Evolutionary conservation across 2,329 filamentous ascomycete genomes (phyloP).

Genomic region (Tolypocladium ophioglossoides): DNA sequence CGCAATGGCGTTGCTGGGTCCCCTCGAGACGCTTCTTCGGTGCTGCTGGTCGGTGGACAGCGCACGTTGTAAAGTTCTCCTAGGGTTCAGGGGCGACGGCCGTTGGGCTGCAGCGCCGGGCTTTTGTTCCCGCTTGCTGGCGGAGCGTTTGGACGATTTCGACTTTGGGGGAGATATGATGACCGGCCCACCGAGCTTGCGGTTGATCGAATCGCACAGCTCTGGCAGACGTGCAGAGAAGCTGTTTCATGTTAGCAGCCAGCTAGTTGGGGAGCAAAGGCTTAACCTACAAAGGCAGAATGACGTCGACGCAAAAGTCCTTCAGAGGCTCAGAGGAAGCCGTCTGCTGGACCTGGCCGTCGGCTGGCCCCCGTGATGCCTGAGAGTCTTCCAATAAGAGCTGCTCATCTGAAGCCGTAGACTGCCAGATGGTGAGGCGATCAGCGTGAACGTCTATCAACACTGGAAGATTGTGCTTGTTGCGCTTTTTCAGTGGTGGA

Average conservation of each 20-base stretch:
- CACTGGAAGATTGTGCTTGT: constrained; percentile 51
- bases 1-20: constrained; percentile 46
- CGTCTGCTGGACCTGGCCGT: constrained; percentile 27
- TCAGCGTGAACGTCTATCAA: constrained; percentile 67
- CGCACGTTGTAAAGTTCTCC: constrained; percentile 50
- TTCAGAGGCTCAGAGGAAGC: constrained; percentile 51
- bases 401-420: constrained; percentile 53
- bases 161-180: constrained; percentile 45
- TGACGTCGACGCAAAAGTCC: constrained; percentile 71
- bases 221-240: constrained; percentile 69
- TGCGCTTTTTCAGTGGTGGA: constrained; percentile 39
- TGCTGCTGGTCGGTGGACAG: constrained; percentile 48
- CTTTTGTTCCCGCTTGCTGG: constrained; percentile 32
- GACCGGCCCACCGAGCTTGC: constrained; percentile 64
- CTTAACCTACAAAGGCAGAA: constrained; percentile 60
- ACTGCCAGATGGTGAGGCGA: constrained; percentile 75
- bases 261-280: background rate
- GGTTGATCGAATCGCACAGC: constrained; percentile 58
- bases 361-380: constrained; percentile 16
- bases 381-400: constrained; percentile 40
- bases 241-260: constrained; percentile 32
- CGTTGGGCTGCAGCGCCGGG: constrained; percentile 43
- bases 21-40: constrained; percentile 43
- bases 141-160: constrained; percentile 32
- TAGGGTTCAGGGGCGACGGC: constrained; percentile 26